Evolutionary conservation across 495 filamentous ascomycete species (phyloP).

Genomic region (Cryomyces antarcticus): DNA sequence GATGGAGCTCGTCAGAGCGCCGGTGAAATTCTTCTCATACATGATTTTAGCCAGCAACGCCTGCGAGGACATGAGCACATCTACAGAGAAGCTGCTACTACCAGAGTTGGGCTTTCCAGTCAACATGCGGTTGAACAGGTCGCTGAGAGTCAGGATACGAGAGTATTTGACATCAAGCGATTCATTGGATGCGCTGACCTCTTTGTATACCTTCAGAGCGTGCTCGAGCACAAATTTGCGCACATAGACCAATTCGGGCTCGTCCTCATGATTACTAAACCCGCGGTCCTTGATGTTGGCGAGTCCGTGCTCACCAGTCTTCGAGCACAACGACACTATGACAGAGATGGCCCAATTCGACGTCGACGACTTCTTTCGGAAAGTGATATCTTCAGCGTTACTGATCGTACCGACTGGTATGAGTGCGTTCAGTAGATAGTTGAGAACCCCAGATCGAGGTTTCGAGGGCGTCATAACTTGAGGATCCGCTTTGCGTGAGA

Average conservation of each 20-base stretch:
- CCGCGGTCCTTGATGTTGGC: conserved; percentile 17
- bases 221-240: conserved; percentile 90
- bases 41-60: conserved; percentile 77
- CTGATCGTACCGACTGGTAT: conserved; percentile 61
- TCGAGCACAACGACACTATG: conserved; percentile 67
- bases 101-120: conserved; percentile 46
- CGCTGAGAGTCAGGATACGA: conserved; percentile 62
- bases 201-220: conserved; percentile 76
- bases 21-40: conserved; percentile 94
- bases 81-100: conserved; percentile 10
- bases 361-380: conserved; percentile 69
- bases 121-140: conserved; percentile 85
- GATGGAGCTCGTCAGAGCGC: conserved; percentile 71
- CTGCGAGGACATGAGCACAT: conserved; percentile 22
- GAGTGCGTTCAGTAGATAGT: conserved; percentile 76
- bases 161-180: conserved; percentile 73
- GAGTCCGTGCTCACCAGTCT: conserved; percentile 51
- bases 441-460: conserved; percentile 76
- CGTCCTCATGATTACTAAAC: conserved; percentile 50
- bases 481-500: conserved; percentile 73
- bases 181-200: conserved; percentile 61
- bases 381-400: conserved; percentile 47
- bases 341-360: conserved; percentile 68
- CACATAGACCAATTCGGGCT: conserved; percentile 75
- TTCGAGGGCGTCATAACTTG: conserved; percentile 76